Conservation (phyloP, 2,329 filamentous ascomycete genomes). For the Claviceps sp. region DNA sequence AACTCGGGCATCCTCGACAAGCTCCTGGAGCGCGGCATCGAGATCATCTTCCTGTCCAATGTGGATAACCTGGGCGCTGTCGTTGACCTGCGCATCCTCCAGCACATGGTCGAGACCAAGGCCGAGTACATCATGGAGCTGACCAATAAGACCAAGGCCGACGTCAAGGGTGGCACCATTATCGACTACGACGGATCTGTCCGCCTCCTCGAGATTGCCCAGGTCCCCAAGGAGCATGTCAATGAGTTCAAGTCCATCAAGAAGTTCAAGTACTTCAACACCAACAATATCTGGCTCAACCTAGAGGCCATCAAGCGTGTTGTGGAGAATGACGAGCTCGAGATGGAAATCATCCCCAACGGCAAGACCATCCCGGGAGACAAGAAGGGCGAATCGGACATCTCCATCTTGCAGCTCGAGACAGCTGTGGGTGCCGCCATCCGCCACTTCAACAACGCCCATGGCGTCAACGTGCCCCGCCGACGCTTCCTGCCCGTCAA, state of each 20-base stretch:
- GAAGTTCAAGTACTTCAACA: conserved; percentile 99
- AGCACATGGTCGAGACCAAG: conserved; percentile 98
- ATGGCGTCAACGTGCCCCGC: conserved; percentile 97
- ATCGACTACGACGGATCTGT: conserved; percentile 98
- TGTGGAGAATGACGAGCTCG: conserved; percentile 94
- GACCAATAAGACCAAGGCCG: conserved; percentile 99
- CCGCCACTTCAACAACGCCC: conserved; percentile 95
- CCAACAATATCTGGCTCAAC: conserved; percentile 99
- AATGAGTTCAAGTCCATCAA: conserved; percentile 99
- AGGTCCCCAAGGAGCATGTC: conserved; percentile 98
- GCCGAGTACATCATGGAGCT: conserved; percentile 99
- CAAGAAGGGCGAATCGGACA: conserved; percentile 98
- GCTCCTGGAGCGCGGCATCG: conserved; percentile 86
- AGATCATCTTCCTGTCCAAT: conserved; percentile 98
- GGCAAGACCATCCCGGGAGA: conserved; percentile 96
- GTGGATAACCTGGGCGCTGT: conserved; percentile 97
- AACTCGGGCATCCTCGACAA: conserved; percentile 97
- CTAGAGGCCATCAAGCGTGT: conserved; percentile 95
- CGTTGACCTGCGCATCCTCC: conserved; percentile 91
- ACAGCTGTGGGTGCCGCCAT: conserved; percentile 97
- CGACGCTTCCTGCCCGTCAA: conserved; percentile 98
- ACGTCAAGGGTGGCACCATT: conserved; percentile 99
- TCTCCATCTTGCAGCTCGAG: conserved; percentile 96
- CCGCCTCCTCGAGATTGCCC: conserved; percentile 93
- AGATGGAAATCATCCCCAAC: conserved; percentile 99